Percentiles rank a stretch among this genome's conserved stretches.
phyloP scores from a whole-genome alignment of 495 filamentous ascomycete species.

The Penicillium atrosanguineum region DNA sequence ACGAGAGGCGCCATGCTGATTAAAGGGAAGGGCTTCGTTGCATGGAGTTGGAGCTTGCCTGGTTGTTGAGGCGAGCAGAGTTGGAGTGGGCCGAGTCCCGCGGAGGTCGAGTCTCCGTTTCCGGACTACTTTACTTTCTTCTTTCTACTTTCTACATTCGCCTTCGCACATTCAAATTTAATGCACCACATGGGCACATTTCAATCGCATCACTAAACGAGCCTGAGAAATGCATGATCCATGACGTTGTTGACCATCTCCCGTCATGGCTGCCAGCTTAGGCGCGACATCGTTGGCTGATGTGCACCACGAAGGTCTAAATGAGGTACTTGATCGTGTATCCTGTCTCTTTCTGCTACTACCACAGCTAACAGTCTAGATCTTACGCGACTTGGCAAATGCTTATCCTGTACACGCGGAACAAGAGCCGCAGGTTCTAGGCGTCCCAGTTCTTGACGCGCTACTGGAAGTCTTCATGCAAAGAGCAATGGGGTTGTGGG shows the following conservation, averaged over 20 bases:
- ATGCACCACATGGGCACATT: background rate
- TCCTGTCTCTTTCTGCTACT: background rate
- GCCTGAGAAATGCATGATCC: conserved; percentile 14
- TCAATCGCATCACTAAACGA: background rate
- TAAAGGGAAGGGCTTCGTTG: background rate
- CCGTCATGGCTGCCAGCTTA: conserved; percentile 37
- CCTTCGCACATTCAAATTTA: background rate
- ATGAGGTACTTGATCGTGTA: conserved; percentile 53
- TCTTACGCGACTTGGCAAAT: conserved; percentile 47
- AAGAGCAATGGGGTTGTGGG: background rate
- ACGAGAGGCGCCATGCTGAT: conserved; percentile 42
- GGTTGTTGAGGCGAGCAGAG: conserved; percentile 1
- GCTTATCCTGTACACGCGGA: conserved; percentile 14
- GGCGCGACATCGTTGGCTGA: conserved; percentile 65
- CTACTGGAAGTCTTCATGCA: conserved; percentile 46
- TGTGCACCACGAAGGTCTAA: conserved; percentile 60
- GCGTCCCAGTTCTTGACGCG: conserved; percentile 47
- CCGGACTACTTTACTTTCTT: conserved; percentile 2
- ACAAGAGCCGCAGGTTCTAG: conserved; percentile 23
- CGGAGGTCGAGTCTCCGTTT: conserved; percentile 6
- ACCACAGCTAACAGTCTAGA: conserved; percentile 18
- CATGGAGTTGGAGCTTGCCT: background rate
- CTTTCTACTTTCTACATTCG: background rate
- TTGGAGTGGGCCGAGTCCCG: conserved; percentile 2
- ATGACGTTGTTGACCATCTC: conserved; percentile 9